Evolutionary conservation across 306 rosid species (phyloP).

Genomic region (Sphenostylis stenocarpa): DNA sequence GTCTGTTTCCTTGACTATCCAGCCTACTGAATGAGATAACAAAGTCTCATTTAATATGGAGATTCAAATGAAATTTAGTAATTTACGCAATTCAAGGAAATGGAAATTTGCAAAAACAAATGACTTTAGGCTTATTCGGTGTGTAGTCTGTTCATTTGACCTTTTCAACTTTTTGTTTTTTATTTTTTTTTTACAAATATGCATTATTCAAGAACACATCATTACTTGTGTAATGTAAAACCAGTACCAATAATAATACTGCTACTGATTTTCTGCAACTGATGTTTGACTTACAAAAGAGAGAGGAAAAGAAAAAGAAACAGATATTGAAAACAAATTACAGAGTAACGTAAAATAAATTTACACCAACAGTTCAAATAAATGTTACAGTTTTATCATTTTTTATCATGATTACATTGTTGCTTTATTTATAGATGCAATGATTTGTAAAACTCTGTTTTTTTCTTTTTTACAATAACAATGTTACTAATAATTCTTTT

Average conservation of each 20-base stretch:
- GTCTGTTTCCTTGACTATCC: constrained; percentile 56
- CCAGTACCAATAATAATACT: background rate
- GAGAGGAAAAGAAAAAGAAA: background rate
- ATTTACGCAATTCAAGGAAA: constrained; percentile 34
- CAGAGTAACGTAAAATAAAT: too few relatives aligned
- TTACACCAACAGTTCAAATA: too few relatives aligned
- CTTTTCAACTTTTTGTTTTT: constrained; percentile 18
- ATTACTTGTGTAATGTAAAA: constrained; percentile 35
- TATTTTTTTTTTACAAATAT: background rate
- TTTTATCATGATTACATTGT: too few relatives aligned
- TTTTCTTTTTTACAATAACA: too few relatives aligned
- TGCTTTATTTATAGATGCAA: too few relatives aligned
- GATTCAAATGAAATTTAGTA: constrained; percentile 28
- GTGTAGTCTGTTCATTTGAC: constrained; percentile 42
- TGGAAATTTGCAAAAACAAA: constrained; percentile 11
- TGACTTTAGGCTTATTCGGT: constrained; percentile 28
- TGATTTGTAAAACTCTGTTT: too few relatives aligned
- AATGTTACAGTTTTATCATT: too few relatives aligned
- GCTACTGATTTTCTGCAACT: background rate
- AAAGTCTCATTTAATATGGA: constrained; percentile 30
- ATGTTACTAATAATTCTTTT: too few relatives aligned
- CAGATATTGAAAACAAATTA: too few relatives aligned
- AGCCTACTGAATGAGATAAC: constrained; percentile 38
- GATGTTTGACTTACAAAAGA: constrained; percentile 37
- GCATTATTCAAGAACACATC: constrained; percentile 36